Evolutionary conservation across 2,329 filamentous ascomycete species (phyloP).

Genomic region (Chalara sp.): DNA sequence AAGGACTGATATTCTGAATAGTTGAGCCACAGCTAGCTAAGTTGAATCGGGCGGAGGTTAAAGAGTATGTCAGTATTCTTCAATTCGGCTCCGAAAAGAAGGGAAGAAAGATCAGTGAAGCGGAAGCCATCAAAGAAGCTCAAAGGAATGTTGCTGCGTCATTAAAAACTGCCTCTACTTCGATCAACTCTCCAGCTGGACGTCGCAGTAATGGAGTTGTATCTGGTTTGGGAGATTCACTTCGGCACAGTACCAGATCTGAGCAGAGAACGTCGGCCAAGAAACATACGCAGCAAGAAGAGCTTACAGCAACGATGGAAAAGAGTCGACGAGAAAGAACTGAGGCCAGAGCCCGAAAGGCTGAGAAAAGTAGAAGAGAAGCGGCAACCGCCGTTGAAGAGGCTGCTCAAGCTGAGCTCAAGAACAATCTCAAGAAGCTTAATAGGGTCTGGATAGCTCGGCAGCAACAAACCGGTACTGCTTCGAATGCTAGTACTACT

Average conservation of each 20-base stretch:
- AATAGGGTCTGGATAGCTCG: slow-evolving; percentile 25
- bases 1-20: no score
- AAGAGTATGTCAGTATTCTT: slow-evolving; percentile 57
- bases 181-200: no score
- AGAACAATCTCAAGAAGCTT: slow-evolving; percentile 24
- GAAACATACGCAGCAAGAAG: no score
- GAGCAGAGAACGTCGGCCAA: no score
- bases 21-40: slow-evolving; percentile 48
- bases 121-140: slow-evolving; percentile 19
- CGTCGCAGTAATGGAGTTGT: no score
- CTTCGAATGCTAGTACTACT: not conserved
- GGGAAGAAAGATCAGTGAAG: slow-evolving; percentile 40
- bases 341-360: slow-evolving; percentile 18
- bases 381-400: slow-evolving; percentile 19
- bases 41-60: slow-evolving; percentile 48
- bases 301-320: no score
- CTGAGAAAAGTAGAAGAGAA: slow-evolving; percentile 23
- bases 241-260: no score
- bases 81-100: slow-evolving; percentile 49
- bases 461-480: slow-evolving; percentile 12
- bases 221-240: no score
- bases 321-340: slow-evolving; percentile 17
- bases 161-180: no score
- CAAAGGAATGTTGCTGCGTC: slow-evolving; percentile 11
- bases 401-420: slow-evolving; percentile 20